Evolutionary conservation across 129 eudicot species (phyloP).

Genomic region (Centaurea solstitialis): DNA sequence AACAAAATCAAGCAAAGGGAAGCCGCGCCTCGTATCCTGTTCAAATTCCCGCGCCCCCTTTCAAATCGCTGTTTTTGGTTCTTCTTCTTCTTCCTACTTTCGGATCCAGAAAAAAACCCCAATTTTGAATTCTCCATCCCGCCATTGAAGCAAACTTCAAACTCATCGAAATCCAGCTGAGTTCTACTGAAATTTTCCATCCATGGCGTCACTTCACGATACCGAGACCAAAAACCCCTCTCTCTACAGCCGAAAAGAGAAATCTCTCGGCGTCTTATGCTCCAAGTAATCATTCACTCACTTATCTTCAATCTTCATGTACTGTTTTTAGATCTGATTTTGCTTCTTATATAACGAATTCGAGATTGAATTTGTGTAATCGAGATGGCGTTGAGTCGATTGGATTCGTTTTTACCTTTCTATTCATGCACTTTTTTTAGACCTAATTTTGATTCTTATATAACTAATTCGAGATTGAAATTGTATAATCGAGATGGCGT

Average conservation of each 20-base stretch:
- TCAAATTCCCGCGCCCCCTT: slow-evolving; percentile 41
- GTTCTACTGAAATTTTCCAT: not conserved
- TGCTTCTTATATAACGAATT: no score
- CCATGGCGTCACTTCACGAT: slow-evolving; percentile 38
- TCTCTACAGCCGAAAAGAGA: slow-evolving; percentile 58
- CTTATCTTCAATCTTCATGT: no score
- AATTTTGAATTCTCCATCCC: slow-evolving; percentile 23
- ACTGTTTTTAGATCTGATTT: no score
- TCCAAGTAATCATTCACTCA: slow-evolving; percentile 46
- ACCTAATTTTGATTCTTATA: not conserved
- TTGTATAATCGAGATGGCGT: no score
- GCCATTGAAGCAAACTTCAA: slow-evolving; percentile 13
- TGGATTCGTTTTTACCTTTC: not conserved
- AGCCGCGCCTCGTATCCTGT: slow-evolving; percentile 31
- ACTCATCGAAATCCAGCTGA: slow-evolving; percentile 22
- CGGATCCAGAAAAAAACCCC: not conserved
- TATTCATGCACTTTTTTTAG: not conserved
- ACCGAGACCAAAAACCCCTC: slow-evolving; percentile 40
- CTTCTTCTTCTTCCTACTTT: not conserved
- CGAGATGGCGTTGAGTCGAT: no score
- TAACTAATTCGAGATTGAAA: no score
- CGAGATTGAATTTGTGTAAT: no score
- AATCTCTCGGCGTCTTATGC: slow-evolving; percentile 71
- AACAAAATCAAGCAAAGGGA: not conserved
- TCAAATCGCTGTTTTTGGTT: slow-evolving; percentile 3